phyloP scores from a whole-genome alignment of 306 rosid species.

The Prunus davidiana region DNA sequence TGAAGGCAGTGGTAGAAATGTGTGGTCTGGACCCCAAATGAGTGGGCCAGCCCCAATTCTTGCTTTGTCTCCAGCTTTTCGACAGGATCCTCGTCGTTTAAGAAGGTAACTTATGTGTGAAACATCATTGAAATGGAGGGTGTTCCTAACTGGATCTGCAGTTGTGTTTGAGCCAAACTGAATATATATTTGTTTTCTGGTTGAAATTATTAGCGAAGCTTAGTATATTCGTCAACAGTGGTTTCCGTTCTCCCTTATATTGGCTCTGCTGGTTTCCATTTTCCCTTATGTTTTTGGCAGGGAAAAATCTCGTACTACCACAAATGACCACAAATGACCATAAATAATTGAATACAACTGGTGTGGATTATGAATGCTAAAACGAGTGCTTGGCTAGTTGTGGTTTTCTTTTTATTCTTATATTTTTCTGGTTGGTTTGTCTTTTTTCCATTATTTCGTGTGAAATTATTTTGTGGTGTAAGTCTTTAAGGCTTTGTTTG shows the following conservation, averaged over 20 bases:
- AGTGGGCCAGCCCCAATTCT: slow-evolving; percentile 84
- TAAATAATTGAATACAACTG: neutral
- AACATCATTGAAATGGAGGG: neutral
- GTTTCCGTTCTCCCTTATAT: no score
- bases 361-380: neutral
- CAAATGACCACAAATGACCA: neutral
- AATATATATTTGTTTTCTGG: neutral
- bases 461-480: neutral
- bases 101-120: slow-evolving; percentile 59
- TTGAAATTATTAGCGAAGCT: neutral
- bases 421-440: neutral
- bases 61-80: slow-evolving; percentile 66
- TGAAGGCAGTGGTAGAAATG: slow-evolving; percentile 72
- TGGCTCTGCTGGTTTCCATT: no score
- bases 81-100: slow-evolving; percentile 90
- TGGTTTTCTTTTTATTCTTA: neutral
- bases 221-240: neutral
- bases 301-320: neutral
- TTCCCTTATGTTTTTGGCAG: neutral
- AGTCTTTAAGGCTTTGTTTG: no score
- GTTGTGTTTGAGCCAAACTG: neutral
- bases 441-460: neutral
- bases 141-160: neutral
- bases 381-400: neutral
- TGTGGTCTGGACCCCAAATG: slow-evolving; percentile 69